Evolutionary conservation across 202 grass and related monocot species (phyloP).

Genomic region (Cymbopogon flexuosus): DNA sequence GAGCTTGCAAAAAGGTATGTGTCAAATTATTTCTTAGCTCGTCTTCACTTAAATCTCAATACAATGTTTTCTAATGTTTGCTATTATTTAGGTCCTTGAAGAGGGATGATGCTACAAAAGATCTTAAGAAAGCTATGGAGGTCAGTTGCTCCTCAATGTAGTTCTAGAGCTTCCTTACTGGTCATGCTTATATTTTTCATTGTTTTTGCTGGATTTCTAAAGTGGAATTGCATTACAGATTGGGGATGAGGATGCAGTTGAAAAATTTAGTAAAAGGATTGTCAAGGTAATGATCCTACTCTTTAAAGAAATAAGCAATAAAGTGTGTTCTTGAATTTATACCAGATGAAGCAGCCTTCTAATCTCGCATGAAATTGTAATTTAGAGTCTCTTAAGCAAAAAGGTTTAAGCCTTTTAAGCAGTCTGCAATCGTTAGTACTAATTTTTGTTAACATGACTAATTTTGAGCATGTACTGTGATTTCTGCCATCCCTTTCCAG

Average conservation of each 20-base stretch:
- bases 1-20: constrained; percentile 69
- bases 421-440: background rate
- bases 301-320: constrained; percentile 25
- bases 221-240: constrained; percentile 44
- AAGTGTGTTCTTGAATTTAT: background rate
- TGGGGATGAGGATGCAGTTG: constrained; percentile 66
- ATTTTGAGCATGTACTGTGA: background rate
- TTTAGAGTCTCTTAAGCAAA: constrained; percentile 5
- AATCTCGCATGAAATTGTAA: background rate
- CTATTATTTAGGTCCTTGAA: constrained; percentile 59
- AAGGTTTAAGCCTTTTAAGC: background rate
- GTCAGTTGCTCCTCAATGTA: constrained; percentile 41
- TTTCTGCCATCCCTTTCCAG: constrained; percentile 37
- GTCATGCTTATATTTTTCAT: background rate
- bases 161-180: background rate
- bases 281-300: constrained; percentile 55
- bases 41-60: constrained; percentile 8
- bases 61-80: constrained; percentile 3
- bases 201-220: constrained; percentile 26
- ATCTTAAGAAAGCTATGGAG: constrained; percentile 72
- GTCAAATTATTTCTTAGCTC: background rate
- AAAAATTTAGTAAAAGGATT: constrained; percentile 92
- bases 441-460: background rate
- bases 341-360: constrained; percentile 13
- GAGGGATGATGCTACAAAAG: constrained; percentile 60